Percentiles rank a stretch among this genome's conserved stretches.
Conservation (phyloP, 164 flowering plant species). For the Protea cynaroides region DNA sequence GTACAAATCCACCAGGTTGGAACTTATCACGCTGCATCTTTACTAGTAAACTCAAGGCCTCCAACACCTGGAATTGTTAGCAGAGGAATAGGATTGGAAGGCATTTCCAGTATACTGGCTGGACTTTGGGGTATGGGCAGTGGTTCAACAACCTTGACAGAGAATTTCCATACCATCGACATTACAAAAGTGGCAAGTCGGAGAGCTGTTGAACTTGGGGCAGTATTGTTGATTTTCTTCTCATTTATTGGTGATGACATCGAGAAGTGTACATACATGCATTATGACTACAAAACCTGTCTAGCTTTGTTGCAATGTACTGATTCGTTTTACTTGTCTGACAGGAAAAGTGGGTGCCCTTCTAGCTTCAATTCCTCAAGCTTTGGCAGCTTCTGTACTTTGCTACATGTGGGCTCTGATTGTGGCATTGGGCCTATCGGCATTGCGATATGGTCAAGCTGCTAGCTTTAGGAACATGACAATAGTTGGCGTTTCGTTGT, state of each 20-base stretch:
- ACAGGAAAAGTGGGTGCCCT: constrained; percentile 90
- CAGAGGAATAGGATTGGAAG: constrained; percentile 92
- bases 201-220: constrained; percentile 65
- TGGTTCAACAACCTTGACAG: constrained; percentile 82
- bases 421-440: constrained; percentile 75
- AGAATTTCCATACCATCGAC: constrained; percentile 68
- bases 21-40: constrained; percentile 65
- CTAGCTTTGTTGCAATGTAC: neutral
- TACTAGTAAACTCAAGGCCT: constrained; percentile 49
- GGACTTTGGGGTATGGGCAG: constrained; percentile 95
- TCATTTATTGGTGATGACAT: constrained; percentile 60
- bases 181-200: constrained; percentile 75
- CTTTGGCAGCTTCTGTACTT: constrained; percentile 79
- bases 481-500: constrained; percentile 86
- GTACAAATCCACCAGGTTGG: constrained; percentile 52
- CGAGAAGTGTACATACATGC: no score
- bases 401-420: constrained; percentile 85
- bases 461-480: constrained; percentile 67
- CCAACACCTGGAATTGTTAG: constrained; percentile 84
- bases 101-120: constrained; percentile 77
- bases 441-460: constrained; percentile 61
- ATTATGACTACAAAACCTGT: no score
- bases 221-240: constrained; percentile 54
- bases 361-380: constrained; percentile 88
- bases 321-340: constrained; percentile 8